Base-by-base conservation (phyloP, 202 grass and related monocot genomes). In the Alloteropsis angusta region DNA sequence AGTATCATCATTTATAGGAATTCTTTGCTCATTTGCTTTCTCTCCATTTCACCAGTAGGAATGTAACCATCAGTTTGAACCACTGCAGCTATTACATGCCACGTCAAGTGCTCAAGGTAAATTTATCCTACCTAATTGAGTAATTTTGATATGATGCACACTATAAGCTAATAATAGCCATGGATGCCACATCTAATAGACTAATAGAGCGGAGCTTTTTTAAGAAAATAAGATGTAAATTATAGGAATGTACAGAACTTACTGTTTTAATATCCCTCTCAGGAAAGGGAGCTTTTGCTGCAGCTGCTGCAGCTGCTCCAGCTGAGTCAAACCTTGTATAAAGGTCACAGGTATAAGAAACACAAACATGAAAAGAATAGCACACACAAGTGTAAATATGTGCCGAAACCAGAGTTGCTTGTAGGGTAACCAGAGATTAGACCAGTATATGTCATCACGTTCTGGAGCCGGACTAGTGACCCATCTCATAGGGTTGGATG, bases 401-500 rank as follows among this genome's bases (percentile, higher is more conserved):
- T 64, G 83, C 45, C 92, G 87, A 73, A 98, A 74, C 95, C 92
- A 98, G 52, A 98, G 60, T 69, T 92, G 87, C 63, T 72, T 87
- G 71, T 93, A 94, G 5, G 95, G 92, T 74, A 98, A 60, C 95
- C 95, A 98, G 84, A 98, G 89, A 87, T 94, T 98, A 49, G 95
- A 98, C 95, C 95, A 95, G 41, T 93, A 98, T 39, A 98, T 62
- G 52, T 98, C 95, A 44, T 98, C 82, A 8, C 61, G 95, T 79
- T 92, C 87, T 61, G 95, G 92, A 83, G 95, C 95, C 63, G 85
- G 71, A 81, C 79, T 71, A 50, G 75, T 94, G 53, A 98, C 87
- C 91, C 91, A 98, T 65, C 77, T 77, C 92, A 95, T 98, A 55
- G 95, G 95, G 37, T 94, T 98, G 32, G 87, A 94, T 88, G 92